Percentiles rank a stretch among this genome's conserved stretches.
phyloP scores from a whole-genome alignment of 345 rosid genomes.

The Toxicodendron radicans region DNA sequence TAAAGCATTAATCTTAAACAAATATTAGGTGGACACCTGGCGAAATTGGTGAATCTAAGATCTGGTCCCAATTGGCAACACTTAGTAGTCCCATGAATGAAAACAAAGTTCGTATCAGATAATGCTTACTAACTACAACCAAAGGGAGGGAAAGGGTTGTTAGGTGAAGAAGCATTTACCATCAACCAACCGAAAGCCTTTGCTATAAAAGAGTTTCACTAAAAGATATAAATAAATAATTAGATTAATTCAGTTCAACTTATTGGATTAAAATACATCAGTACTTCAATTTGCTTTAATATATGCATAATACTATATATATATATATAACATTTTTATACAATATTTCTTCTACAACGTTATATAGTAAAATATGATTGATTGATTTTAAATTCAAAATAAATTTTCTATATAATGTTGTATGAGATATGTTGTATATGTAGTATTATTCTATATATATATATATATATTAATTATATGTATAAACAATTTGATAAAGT shows the following conservation, averaged over 20 bases:
- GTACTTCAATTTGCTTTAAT: constrained; percentile 13
- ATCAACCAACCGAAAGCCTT: constrained; percentile 13
- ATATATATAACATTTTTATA: no score
- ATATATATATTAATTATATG: no score
- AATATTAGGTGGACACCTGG: constrained; percentile 8
- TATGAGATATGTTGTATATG: no score
- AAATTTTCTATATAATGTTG: no score
- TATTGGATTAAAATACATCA: constrained; percentile 14
- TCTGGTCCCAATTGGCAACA: constrained; percentile 17
- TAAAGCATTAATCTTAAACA: background rate
- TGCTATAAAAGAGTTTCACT: background rate
- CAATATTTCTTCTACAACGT: no score
- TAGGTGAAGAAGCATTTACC: constrained; percentile 13
- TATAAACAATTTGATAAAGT: no score
- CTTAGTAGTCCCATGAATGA: background rate
- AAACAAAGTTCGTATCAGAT: background rate
- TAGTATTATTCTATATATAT: no score
- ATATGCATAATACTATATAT: no score
- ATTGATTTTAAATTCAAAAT: no score
- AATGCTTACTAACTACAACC: constrained; percentile 18
- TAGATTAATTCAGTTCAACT: constrained; percentile 12
- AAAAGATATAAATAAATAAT: background rate
- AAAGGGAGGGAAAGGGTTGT: constrained; percentile 8
- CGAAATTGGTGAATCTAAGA: constrained; percentile 6
- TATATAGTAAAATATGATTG: no score